Evolutionary conservation across 345 rosid genomes (phyloP).

Genomic region (Gossypium ekmanianum): DNA sequence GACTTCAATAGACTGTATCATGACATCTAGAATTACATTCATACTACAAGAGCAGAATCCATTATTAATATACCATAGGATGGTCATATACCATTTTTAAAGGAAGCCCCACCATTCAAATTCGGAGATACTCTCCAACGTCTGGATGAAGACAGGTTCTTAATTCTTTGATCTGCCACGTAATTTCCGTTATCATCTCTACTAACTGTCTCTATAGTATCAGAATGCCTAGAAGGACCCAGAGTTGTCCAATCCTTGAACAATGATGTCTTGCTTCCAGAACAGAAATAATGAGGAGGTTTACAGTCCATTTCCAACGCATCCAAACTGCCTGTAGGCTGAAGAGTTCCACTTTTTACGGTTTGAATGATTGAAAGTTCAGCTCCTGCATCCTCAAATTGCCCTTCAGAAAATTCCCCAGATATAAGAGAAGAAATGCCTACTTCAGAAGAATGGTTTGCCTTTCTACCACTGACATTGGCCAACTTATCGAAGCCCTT

Average conservation of each 20-base stretch:
- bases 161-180: slow-evolving; percentile 13
- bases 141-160: slow-evolving; percentile 22
- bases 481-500: slow-evolving; percentile 1
- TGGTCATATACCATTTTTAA: slow-evolving; percentile 22
- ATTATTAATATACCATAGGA: slow-evolving; percentile 6
- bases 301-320: slow-evolving; percentile 24
- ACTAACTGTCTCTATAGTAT: slow-evolving; percentile 16
- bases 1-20: slow-evolving; percentile 6
- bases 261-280: slow-evolving; percentile 21
- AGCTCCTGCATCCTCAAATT: slow-evolving; percentile 1
- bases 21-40: slow-evolving; percentile 7
- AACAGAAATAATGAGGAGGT: slow-evolving; percentile 10
- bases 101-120: slow-evolving; percentile 17
- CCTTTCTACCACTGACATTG: background rate
- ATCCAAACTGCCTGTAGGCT: slow-evolving; percentile 23
- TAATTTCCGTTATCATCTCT: slow-evolving; percentile 24
- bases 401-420: slow-evolving; percentile 9
- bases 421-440: background rate
- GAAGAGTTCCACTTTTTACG: slow-evolving; percentile 9
- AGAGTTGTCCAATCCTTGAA: slow-evolving; percentile 28
- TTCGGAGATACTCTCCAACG: slow-evolving; percentile 24
- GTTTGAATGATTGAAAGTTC: background rate
- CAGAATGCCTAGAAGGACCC: slow-evolving; percentile 20
- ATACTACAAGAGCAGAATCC: slow-evolving; percentile 11
- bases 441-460: background rate